Base-by-base conservation (phyloP, 352 stramenopile genomes). In the Aphanomyces stellatus region DNA sequence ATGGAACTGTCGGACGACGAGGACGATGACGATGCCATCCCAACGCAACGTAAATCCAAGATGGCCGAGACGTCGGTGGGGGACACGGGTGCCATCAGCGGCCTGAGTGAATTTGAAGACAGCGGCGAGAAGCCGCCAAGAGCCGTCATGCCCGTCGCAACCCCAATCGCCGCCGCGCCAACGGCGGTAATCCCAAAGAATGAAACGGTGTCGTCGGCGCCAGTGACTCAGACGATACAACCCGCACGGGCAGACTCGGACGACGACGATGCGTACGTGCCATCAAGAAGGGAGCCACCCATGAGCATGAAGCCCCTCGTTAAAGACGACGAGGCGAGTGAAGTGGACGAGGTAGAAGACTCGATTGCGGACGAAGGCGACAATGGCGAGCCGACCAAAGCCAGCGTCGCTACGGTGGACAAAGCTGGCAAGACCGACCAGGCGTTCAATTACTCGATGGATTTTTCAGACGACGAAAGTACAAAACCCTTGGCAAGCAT, bases 381-480 rank as follows among this genome's bases (percentile, higher is more conserved):
- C n/a, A n/a, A n/a, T n/a, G n/a, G n/a, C n/a, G n/a, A n/a, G n/a
- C n/a, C n/a, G n/a, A n/a, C 19, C 42, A 51, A 51, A 24, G 13
- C 7, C 6, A 51, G 8, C 19, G 8, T 51, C 19, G 42, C 42
- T 51, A 24, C 42, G 5, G 5, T 51, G 8, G 13, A 13, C 3
- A 46, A 57, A 22, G 42, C 53, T 1, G 3, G 53, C 4, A 78
- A 68, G 17, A 35, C 64, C 6, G 75, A 79, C 13, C 74, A 70
- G 0, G 76, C 70, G 19, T 87, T 83, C 46, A 74, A 88, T 62
- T 90, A 88, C 65, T 90, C 82, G 42, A 87, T 88, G 73, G 78
- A 90, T 33, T 88, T 90, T 56, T 79, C 76, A 5, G 78, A 90
- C 2, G 77, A 87, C 51, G 72, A 71, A 28, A 25, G 57, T 15